These are phyloP conservation scores for Cutaneotrichosporon cavernicola DNA, from an alignment of 1,284 basidiomycete species.

Conservation along the genomic window DNA sequence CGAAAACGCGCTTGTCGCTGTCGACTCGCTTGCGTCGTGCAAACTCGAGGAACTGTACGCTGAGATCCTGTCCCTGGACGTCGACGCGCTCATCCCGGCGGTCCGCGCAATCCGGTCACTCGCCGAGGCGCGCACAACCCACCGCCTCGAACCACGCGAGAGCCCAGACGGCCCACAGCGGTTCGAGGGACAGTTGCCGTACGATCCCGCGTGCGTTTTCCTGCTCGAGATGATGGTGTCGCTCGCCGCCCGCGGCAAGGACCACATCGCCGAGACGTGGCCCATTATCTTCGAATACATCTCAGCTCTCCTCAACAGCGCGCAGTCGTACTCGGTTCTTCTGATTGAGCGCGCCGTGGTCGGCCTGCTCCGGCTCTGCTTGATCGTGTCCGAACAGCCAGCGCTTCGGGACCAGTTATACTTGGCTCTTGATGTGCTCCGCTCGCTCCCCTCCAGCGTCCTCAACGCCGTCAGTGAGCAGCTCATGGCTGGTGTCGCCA, in stretches of 20 bases:
- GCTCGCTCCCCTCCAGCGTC: constrained; percentile 71
- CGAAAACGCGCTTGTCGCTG: constrained; percentile 89
- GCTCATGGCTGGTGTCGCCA: constrained; percentile 76
- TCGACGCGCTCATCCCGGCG: constrained; percentile 75
- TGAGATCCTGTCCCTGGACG: constrained; percentile 79
- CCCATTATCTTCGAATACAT: constrained; percentile 90
- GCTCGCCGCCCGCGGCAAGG: constrained; percentile 71
- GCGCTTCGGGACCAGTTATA: constrained; percentile 86
- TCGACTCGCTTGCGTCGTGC: constrained; percentile 93
- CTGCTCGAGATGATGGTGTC: constrained; percentile 91
- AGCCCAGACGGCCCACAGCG: constrained; percentile 61
- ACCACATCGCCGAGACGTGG: constrained; percentile 84
- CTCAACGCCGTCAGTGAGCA: constrained; percentile 87
- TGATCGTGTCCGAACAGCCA: constrained; percentile 72
- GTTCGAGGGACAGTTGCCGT: constrained; percentile 63
- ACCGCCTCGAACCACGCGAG: constrained; percentile 30
- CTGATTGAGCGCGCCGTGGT: constrained; percentile 95
- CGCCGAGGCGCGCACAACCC: constrained; percentile 61
- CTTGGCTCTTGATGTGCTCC: constrained; percentile 84
- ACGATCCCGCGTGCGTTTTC: constrained; percentile 92
- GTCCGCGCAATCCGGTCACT: constrained; percentile 83
- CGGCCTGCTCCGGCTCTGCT: constrained; percentile 75
- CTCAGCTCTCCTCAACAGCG: constrained; percentile 71
- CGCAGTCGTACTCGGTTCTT: constrained; percentile 79
- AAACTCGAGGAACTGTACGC: constrained; percentile 89